Evolutionary conservation across 2,329 filamentous ascomycete species (phyloP).

Genomic region (Diaporthe sp.): DNA sequence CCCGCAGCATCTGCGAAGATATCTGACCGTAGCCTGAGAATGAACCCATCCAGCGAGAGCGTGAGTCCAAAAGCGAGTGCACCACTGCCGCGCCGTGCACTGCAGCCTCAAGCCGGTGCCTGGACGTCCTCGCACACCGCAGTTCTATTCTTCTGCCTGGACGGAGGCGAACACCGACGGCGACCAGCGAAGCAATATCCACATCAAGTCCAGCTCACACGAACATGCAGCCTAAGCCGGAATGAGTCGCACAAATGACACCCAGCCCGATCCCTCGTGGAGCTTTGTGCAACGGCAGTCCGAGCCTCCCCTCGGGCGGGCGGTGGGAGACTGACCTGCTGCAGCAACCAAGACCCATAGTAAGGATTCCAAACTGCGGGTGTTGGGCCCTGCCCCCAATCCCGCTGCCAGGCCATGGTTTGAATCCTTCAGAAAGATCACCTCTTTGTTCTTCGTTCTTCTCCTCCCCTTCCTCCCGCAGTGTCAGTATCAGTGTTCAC

Average conservation of each 20-base stretch:
- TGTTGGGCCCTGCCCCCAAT: not conserved
- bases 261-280: not conserved
- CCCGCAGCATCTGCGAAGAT: not conserved
- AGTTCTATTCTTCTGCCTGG: constrained; percentile 23
- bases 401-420: constrained; percentile 34
- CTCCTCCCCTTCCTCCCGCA: not conserved
- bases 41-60: not conserved
- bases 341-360: constrained; percentile 28
- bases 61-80: not conserved
- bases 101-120: constrained; percentile 1
- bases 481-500: not conserved
- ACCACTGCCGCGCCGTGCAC: not conserved
- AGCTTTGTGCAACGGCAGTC: constrained; percentile 12
- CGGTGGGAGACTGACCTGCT: not conserved
- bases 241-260: constrained; percentile 20
- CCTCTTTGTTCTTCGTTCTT: not conserved
- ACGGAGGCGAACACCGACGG: constrained; percentile 7
- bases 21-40: not conserved
- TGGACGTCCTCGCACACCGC: not conserved
- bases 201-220: not conserved
- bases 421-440: constrained; percentile 9
- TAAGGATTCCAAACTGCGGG: constrained; percentile 31
- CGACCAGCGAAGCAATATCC: constrained; percentile 1
- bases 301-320: constrained; percentile 5
- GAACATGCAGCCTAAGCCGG: not conserved